phyloP scores from a whole-genome alignment of 2,329 filamentous ascomycete genomes.

The Rhinocladiella similis region DNA sequence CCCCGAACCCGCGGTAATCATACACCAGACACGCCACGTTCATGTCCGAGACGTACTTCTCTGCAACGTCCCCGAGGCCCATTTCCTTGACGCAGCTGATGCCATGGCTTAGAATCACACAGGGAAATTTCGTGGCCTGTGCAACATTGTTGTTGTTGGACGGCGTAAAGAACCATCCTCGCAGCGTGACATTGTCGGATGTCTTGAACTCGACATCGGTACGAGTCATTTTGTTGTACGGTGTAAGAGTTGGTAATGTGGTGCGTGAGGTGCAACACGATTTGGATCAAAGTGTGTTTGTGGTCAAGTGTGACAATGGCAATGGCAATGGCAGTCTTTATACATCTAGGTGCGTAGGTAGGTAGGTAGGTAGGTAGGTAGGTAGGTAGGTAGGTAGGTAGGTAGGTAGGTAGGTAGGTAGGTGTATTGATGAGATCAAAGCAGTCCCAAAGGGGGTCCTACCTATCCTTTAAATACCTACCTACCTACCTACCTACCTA shows the following conservation, averaged over 20 bases:
- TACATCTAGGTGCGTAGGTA: too few species aligned
- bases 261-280: background rate
- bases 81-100: constrained; percentile 27
- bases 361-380: too few species aligned
- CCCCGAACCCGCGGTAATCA: constrained; percentile 35
- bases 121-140: constrained; percentile 16
- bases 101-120: constrained; percentile 24
- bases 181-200: constrained; percentile 25
- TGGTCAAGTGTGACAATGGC: background rate
- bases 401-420: too few species aligned
- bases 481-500: too few species aligned
- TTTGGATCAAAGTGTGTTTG: too few species aligned
- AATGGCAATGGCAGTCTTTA: background rate
- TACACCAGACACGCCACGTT: constrained; percentile 31
- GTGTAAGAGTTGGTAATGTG: too few species aligned
- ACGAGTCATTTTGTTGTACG: constrained; percentile 12
- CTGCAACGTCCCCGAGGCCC: constrained; percentile 20
- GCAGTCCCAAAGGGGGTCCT: too few species aligned
- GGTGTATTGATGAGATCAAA: too few species aligned
- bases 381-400: too few species aligned
- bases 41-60: constrained; percentile 18
- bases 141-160: background rate
- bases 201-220: constrained; percentile 27
- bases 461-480: too few species aligned
- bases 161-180: constrained; percentile 26